Evolutionary conservation across 2,329 filamentous ascomycete genomes (phyloP), one percentile per base, ranked within the genome.

Genomic region (Penicillium concentricum): DNA sequence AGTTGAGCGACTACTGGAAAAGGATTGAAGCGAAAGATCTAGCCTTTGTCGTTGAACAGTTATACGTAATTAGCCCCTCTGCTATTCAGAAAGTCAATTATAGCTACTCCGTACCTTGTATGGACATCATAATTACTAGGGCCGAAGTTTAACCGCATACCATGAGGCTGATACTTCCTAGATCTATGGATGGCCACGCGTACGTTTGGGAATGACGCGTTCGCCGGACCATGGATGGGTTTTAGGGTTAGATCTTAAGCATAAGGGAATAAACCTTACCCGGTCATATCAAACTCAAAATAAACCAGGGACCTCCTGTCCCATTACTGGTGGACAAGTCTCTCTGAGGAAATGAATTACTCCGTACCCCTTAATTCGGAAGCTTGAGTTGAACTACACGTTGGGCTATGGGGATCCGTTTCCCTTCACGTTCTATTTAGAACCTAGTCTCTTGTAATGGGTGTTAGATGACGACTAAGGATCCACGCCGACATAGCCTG

Each of bases 241-340:
- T 22, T 22, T 46, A 46, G n/a, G 8, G 28, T 22, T 46, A 38
- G 13, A 50, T 41, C 1, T 30, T n/a, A 7, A 39, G 34, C 15
- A 24, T 18, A 28, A n/a, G 45, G 52, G 52, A 50, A 15, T 30
- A 54, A 49, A 26, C 13, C 15, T 54, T 54, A 49, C 44, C 51
- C 51, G 51, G 28, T 5, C 28, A 20, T 22, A 54, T 48, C 28
- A 43, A 49, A 54, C 37, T 35, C 13, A 10, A 30, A 41, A 45
- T 24, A 28, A 37, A 10, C 13, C n/a, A 50, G 30, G 2, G 7
- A 34, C 32, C 5, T 42, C 12, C 26, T 8, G 2, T 4, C 22
- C 30, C 34, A 30, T 49, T 7, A 30, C 10, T 39, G 24, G 45
- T 20, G 10, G n/a, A 18, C 4, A 24, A 34, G 18, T 24, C 28